Evolutionary conservation across 495 filamentous ascomycete genomes (phyloP), one percentile per base, ranked within the genome.

Genomic region (Cairneyella variabilis): DNA sequence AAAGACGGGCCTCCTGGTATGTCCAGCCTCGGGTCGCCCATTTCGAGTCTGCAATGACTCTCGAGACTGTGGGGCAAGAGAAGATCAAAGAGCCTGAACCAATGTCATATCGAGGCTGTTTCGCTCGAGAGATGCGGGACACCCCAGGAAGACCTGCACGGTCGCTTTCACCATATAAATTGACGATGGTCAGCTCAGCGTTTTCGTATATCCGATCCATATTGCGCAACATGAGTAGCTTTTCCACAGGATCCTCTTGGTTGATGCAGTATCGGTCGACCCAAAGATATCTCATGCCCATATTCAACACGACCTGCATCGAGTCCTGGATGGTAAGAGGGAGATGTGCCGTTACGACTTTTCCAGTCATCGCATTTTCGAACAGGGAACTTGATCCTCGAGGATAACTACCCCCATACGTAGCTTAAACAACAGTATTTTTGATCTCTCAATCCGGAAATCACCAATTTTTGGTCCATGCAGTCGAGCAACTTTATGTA

Each of bases 21-120:
- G 72, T 75, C 71, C 72, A 75, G 10, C 61, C 71, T 36, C 72
- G 40, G 1, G 42, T 59, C 36, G 61, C 58, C 68, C 67, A 70
- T 25, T 21, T 34, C 14, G 53, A 47, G 10, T 17, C n/a, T 12
- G 26, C 20, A 12, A 48, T 63, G 1, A 43, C 3, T 22, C 12
- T 21, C 40, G 40, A 21, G 7, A 43, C 18, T 43, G 21, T 4
- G 12, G 40, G 40, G 18, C 7, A 43, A 27, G 48, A 53, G 12
- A 2, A 53, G 18, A 34, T 42, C 6, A 43, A 18, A 18, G 4
- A 22, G 21, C 40, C 40, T 3, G 3, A 5, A 9, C 7, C 21
- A 5, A 18, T 21, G 7, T 21, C 7, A 18, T 5, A 43, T 5
- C 7, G 4, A 22, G 40, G 17, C 17, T 43, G 40, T 21, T 10